Base-by-base conservation (phyloP, 768 basidiomycete genomes). In the Asterophora parasitica region DNA sequence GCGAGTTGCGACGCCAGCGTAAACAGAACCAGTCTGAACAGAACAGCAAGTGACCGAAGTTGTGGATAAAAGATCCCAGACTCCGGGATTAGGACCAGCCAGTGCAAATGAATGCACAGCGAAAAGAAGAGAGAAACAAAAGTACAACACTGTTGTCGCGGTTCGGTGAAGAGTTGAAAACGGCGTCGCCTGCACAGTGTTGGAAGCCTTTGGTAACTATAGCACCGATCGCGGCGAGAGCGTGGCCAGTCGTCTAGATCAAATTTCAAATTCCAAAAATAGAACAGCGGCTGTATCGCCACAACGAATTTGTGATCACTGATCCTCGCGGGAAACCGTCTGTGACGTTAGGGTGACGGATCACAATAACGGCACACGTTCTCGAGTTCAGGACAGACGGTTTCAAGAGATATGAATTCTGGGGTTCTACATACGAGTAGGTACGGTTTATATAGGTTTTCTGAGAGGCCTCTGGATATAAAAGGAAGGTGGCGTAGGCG, bases 91-190 rank as follows among this genome's bases (percentile, higher is more conserved):
- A 44, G 48, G 48, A 40, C 54, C 48, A 51, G 54, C 48, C 50
- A 49, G 34, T 41, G 41, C 36, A 50, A 54, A 27, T 47, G 39
- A 50, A 54, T 47, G 45, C 45, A 50, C 46, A 37, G 32, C 41
- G 39, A 49, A 52, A 19, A 51, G 41, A 46, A 39, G 27, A 23
- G 27, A 16, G 32, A 41, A 44, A 40, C 37, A 40, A 36, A 35
- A 39, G 20, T 12, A 13, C 15, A 11, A 44, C 20, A 13, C 33
- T 26, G 43, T 33, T 20, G 31, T 26, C 32, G 31, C 20, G 13
- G 41, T 42, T 44, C 28, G 30, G 16, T 36, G 28, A 46, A 30
- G 27, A n/a, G 33, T 27, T 33, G 27, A n/a, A 40, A 39, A 4
- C 8, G 30, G 4, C 30, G 6, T 23, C 9, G 30, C 30, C 30